phyloP scores from a whole-genome alignment of 306 rosid genomes.

The Sicyos baderoa region DNA sequence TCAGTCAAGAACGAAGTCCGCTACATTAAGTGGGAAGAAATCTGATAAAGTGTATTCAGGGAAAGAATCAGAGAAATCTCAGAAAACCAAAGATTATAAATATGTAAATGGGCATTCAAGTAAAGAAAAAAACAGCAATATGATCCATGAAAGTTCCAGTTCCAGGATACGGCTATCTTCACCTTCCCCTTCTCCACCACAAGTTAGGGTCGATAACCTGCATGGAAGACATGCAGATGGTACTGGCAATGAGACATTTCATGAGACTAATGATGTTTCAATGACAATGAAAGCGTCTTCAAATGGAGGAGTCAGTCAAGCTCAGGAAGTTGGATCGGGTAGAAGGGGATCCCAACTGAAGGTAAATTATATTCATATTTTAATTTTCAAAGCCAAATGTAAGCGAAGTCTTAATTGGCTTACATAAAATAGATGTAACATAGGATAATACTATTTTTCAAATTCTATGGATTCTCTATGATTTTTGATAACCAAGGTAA shows the following conservation, averaged over 20 bases:
- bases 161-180: conserved; percentile 24
- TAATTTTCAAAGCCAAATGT: neutral
- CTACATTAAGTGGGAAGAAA: conserved; percentile 35
- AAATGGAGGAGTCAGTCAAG: conserved; percentile 23
- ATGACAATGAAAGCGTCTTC: conserved; percentile 18
- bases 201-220: conserved; percentile 30
- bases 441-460: neutral
- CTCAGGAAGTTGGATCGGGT: conserved; percentile 27
- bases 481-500: neutral
- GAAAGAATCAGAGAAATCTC: conserved; percentile 30
- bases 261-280: conserved; percentile 23
- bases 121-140: conserved; percentile 21
- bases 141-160: conserved; percentile 24
- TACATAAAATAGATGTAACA: neutral
- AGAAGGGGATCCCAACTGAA: conserved; percentile 34
- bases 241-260: conserved; percentile 19
- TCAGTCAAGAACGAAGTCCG: conserved; percentile 30
- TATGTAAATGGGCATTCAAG: conserved; percentile 24
- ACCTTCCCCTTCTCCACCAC: conserved; percentile 30
- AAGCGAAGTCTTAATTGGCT: neutral
- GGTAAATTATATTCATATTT: conserved; percentile 33
- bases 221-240: conserved; percentile 34
- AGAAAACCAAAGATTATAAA: conserved; percentile 18
- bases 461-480: neutral
- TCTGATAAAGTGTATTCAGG: conserved; percentile 29